phyloP scores from a whole-genome alignment of 1,139 yeast species.

The Candida pseudocylindracea region DNA sequence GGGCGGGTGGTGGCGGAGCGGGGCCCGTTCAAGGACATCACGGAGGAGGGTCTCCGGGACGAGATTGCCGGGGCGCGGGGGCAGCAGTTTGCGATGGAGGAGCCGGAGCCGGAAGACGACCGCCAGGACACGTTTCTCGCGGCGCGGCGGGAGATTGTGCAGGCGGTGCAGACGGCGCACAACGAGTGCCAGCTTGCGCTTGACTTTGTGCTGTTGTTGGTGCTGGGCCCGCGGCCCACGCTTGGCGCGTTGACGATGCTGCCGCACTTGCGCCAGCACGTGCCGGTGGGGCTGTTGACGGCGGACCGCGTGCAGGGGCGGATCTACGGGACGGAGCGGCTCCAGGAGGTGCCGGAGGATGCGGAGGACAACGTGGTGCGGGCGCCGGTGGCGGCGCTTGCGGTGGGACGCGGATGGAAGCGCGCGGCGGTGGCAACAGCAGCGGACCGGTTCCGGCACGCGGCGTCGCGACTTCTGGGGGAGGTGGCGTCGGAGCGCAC shows the following conservation, averaged over 20 bases:
- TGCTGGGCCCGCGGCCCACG: constrained; percentile 68
- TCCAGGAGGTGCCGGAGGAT: constrained; percentile 5
- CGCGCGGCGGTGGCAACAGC: constrained; percentile 41
- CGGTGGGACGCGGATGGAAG: constrained; percentile 74
- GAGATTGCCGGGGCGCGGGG: constrained; percentile 13
- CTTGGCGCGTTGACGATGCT: constrained; percentile 80
- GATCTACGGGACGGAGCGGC: too few relatives aligned
- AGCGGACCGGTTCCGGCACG: constrained; percentile 22
- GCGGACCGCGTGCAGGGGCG: constrained; percentile 24
- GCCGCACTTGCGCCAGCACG: constrained; percentile 57
- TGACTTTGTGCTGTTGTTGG: constrained; percentile 66
- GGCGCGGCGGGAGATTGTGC: constrained; percentile 31
- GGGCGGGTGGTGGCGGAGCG: constrained; percentile 18
- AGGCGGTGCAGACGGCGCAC: constrained; percentile 40
- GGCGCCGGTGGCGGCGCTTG: constrained; percentile 4
- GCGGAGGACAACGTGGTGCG: constrained; percentile 2
- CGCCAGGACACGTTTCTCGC: constrained; percentile 16
- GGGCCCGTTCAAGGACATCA: constrained; percentile 19
- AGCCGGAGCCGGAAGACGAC: constrained; percentile 1
- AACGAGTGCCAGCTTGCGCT: constrained; percentile 78
- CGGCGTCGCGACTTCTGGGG: constrained; percentile 25
- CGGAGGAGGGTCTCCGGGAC: constrained; percentile 28
- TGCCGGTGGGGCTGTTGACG: constrained; percentile 62
- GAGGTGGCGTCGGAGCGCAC: constrained; percentile 40
- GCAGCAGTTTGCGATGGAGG: constrained; percentile 2